Percentiles rank a stretch among this genome's conserved stretches.
Conservation (phyloP, 495 filamentous ascomycete genomes). For the Astrothelium macrocarpum region DNA sequence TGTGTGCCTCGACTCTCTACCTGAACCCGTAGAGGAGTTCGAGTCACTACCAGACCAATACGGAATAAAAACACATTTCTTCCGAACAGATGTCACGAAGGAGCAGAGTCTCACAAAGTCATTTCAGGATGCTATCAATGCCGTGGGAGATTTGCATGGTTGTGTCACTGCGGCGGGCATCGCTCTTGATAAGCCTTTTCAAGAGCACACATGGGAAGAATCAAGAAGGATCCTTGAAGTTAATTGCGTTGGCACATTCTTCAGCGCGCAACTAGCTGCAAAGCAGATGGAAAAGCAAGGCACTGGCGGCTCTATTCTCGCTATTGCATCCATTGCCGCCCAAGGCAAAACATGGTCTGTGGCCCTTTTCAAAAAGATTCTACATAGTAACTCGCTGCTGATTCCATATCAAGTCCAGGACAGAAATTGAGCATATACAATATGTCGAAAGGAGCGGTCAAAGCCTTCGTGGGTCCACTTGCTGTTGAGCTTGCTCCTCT, state of each 20-base stretch:
- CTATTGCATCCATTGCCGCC: slow-evolving; percentile 17
- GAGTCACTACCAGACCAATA: background rate
- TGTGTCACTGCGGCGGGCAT: background rate
- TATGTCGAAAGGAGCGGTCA: slow-evolving; percentile 20
- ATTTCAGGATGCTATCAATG: slow-evolving; percentile 5
- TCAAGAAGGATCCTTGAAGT: background rate
- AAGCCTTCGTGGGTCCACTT: slow-evolving; percentile 15
- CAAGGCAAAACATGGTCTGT: slow-evolving; percentile 8
- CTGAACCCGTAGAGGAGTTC: slow-evolving; percentile 8
- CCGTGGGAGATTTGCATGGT: slow-evolving; percentile 1
- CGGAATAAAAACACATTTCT: background rate
- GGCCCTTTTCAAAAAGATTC: background rate
- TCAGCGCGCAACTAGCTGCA: background rate
- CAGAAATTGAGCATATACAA: slow-evolving; percentile 16
- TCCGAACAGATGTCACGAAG: slow-evolving; percentile 3
- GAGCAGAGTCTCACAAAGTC: background rate
- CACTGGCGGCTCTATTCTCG: slow-evolving; percentile 15
- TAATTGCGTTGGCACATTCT: background rate
- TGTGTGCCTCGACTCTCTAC: background rate
- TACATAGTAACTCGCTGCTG: background rate
- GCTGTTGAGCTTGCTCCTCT: slow-evolving; percentile 14
- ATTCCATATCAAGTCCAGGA: slow-evolving; percentile 2
- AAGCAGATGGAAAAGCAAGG: background rate
- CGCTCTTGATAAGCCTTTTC: background rate
- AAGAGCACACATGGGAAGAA: background rate